Percentiles rank a stretch among this genome's conserved stretches.
These are phyloP conservation scores for Sanghuangporus sanghuang DNA, from an alignment of 1,284 basidiomycete genomes.

Conservation along the genomic window DNA sequence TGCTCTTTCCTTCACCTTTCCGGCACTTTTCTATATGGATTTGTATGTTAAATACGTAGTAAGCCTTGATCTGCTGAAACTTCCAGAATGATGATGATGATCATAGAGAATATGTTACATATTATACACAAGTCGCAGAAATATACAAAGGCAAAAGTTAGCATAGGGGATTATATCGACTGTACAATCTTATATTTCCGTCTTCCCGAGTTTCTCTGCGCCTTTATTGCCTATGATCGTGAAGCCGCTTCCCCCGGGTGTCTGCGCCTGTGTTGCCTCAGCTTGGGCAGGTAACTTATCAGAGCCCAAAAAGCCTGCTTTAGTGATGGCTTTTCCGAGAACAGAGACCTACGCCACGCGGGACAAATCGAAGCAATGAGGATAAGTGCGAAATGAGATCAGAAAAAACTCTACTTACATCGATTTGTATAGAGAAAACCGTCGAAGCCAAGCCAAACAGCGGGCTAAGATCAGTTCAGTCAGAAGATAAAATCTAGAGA, in stretches of 20 bases:
- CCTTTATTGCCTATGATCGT: conserved; percentile 23
- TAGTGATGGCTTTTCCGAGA: conserved; percentile 21
- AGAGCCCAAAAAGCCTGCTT: conserved; percentile 22
- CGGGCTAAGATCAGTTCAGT: conserved; percentile 1
- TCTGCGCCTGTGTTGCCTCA: conserved; percentile 15
- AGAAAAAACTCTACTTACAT: conserved; percentile 5
- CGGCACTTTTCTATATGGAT: not conserved
- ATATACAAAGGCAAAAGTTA: too few species aligned
- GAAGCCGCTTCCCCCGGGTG: conserved; percentile 17
- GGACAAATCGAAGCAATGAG: not conserved
- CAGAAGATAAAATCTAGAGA: not conserved
- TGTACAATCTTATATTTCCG: not conserved
- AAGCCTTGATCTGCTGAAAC: not conserved
- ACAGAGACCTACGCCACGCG: conserved; percentile 14
- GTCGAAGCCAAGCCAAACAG: conserved; percentile 2
- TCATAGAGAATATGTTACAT: not conserved
- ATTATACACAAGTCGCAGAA: too few species aligned
- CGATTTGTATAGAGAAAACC: conserved; percentile 14
- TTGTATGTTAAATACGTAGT: not conserved
- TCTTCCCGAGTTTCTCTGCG: conserved; percentile 15
- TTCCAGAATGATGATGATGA: not conserved
- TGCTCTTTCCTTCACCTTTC: not conserved
- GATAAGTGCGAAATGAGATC: not conserved
- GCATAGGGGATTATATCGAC: too few species aligned
- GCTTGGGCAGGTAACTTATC: conserved; percentile 19